Conservation (phyloP, 176 grass and related monocot species). For the Melocanna baccifera region DNA sequence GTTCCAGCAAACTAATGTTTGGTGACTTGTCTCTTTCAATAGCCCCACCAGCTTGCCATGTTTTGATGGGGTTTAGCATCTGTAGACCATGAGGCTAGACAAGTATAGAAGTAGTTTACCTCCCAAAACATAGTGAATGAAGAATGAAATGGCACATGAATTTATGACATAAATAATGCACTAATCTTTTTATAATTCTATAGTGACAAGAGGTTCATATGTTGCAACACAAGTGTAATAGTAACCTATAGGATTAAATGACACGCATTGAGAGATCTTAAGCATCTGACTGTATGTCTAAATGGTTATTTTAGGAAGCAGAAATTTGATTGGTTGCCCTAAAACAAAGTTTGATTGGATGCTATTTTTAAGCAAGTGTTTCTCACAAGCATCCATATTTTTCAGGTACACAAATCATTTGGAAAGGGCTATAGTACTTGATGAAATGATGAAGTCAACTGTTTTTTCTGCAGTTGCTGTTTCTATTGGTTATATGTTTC, state of each 20-base stretch:
- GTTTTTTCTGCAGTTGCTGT: slow-evolving; percentile 57
- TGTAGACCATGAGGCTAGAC: background rate
- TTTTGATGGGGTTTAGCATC: background rate
- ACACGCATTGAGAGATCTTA: background rate
- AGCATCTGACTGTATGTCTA: background rate
- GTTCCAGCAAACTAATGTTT: slow-evolving; percentile 21
- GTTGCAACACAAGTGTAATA: slow-evolving; percentile 6
- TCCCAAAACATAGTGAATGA: slow-evolving; percentile 1
- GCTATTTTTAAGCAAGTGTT: slow-evolving; percentile 26
- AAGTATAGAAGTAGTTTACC: slow-evolving; percentile 5
- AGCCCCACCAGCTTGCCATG: background rate
- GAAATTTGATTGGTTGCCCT: background rate
- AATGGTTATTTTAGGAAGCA: background rate
- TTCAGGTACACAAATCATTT: slow-evolving; percentile 27
- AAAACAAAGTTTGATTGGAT: background rate
- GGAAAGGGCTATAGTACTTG: slow-evolving; percentile 12
- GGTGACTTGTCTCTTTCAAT: slow-evolving; percentile 20
- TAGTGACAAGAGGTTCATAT: slow-evolving; percentile 2
- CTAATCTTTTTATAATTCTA: background rate
- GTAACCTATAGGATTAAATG: background rate
- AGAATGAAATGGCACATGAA: background rate
- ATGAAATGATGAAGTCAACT: slow-evolving; percentile 44
- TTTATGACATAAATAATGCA: background rate
- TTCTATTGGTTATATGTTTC: slow-evolving; percentile 69
- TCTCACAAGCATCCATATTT: slow-evolving; percentile 28